phyloP scores from a whole-genome alignment of 371 early-diverging fungal genomes.

The Syncephalastrum contaminatum region DNA sequence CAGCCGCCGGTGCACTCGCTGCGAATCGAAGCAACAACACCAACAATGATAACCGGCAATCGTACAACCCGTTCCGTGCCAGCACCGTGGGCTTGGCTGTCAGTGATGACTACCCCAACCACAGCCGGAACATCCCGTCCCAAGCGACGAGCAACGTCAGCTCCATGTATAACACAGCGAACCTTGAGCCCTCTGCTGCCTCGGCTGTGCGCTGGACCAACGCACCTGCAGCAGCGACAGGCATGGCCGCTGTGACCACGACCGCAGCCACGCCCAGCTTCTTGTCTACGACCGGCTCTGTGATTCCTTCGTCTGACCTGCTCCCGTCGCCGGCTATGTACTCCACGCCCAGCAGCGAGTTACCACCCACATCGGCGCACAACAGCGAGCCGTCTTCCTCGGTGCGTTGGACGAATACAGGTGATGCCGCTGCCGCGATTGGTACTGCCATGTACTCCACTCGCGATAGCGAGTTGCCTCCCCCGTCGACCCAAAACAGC shows the following conservation, averaged over 20 bases:
- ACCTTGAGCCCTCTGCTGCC: conserved; percentile 7
- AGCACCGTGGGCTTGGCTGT: conserved; percentile 27
- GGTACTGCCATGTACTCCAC: too few relatives aligned
- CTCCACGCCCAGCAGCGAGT: background rate
- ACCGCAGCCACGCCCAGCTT: conserved; percentile 1
- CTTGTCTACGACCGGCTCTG: conserved; percentile 1
- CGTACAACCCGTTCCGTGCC: conserved; percentile 38
- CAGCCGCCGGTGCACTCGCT: background rate
- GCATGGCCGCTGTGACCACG: background rate
- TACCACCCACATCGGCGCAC: background rate
- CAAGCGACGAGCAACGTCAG: conserved; percentile 3
- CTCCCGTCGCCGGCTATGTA: background rate
- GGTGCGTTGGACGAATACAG: conserved; percentile 33
- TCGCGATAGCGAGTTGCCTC: too few relatives aligned
- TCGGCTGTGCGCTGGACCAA: conserved; percentile 29
- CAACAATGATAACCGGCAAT: conserved; percentile 9
- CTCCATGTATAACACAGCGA: background rate
- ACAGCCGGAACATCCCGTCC: background rate
- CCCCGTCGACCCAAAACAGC: background rate
- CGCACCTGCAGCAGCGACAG: conserved; percentile 13
- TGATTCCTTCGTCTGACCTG: background rate
- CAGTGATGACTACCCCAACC: conserved; percentile 10
- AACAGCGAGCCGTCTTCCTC: background rate
- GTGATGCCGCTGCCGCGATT: conserved; percentile 25
- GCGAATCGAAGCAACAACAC: background rate